Conservation (phyloP, 1,139 yeast genomes). For the Saccharomyces uvarum region DNA sequence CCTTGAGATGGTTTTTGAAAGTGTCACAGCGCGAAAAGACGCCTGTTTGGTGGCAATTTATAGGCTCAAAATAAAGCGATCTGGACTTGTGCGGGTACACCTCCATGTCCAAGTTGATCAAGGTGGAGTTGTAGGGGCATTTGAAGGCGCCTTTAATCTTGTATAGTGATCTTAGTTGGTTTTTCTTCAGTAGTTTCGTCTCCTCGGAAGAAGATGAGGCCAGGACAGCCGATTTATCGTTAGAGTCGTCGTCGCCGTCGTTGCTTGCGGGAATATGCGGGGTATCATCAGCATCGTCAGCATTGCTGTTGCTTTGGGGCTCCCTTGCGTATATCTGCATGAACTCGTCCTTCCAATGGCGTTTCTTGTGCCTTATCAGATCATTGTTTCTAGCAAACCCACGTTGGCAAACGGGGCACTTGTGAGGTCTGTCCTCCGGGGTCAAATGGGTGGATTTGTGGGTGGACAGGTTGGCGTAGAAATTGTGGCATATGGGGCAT, state of each 20-base stretch:
- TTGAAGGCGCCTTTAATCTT: conserved; percentile 38
- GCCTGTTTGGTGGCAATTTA: conserved; percentile 66
- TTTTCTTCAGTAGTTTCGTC: conserved; percentile 5
- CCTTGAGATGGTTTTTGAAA: conserved; percentile 80
- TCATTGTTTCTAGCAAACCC: conserved; percentile 87
- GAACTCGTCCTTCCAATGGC: conserved; percentile 61
- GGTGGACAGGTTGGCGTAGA: conserved; percentile 72
- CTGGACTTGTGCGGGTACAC: conserved; percentile 19
- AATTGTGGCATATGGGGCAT: conserved; percentile 71
- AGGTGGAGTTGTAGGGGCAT: conserved; percentile 36
- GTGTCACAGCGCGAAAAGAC: conserved; percentile 84
- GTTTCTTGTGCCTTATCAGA: conserved; percentile 68
- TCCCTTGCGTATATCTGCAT: conserved; percentile 20
- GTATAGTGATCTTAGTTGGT: conserved; percentile 21
- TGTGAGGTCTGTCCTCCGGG: conserved; percentile 64
- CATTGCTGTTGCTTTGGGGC: not conserved
- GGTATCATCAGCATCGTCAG: not conserved
- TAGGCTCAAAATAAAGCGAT: conserved; percentile 14
- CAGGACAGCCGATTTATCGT: not conserved
- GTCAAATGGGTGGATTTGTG: conserved; percentile 74
- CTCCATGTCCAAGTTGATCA: conserved; percentile 25
- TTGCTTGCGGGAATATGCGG: not conserved
- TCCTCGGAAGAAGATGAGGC: not conserved
- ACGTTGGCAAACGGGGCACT: conserved; percentile 65
- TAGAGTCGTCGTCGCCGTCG: not conserved